These are phyloP conservation scores for Allantophomopsis lycopodina DNA, from an alignment of 2,329 filamentous ascomycete species.

Conservation along the genomic window DNA sequence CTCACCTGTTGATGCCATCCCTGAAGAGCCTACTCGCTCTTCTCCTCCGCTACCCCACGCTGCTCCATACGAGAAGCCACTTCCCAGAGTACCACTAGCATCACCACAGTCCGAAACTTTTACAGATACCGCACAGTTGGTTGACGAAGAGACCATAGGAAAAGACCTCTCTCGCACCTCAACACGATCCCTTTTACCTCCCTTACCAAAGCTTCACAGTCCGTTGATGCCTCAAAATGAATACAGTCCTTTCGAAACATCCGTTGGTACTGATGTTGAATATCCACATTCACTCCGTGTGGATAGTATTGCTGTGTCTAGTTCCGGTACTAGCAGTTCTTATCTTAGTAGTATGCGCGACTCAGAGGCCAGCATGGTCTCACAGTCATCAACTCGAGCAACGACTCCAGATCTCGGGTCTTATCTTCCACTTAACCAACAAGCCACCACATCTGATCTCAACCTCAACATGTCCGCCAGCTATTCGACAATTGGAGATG, in stretches of 20 bases:
- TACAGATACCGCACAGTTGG: not conserved
- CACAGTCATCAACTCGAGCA: conserved; percentile 72
- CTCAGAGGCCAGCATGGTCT: conserved; percentile 68
- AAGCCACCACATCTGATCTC: conserved; percentile 53
- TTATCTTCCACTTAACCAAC: conserved; percentile 19
- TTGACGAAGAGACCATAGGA: not conserved
- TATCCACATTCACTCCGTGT: conserved; percentile 38
- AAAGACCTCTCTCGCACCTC: conserved; percentile 22
- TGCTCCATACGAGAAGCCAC: conserved; percentile 47
- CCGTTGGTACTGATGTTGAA: conserved; percentile 32
- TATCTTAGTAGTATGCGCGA: conserved; percentile 60
- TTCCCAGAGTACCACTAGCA: conserved; percentile 44
- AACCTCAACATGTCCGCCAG: conserved; percentile 57
- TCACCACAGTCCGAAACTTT: conserved; percentile 17
- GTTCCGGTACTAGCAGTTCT: conserved; percentile 65
- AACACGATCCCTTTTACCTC: conserved; percentile 35
- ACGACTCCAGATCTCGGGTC: conserved; percentile 60
- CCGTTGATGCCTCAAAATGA: conserved; percentile 31
- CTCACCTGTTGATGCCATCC: conserved; percentile 1
- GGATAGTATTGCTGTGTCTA: conserved; percentile 62
- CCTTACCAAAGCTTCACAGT: conserved; percentile 43
- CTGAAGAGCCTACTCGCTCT: conserved; percentile 22
- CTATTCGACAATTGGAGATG: conserved; percentile 52
- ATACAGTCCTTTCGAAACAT: conserved; percentile 31
- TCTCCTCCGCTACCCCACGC: conserved; percentile 30